A percentile compares a stretch with the other conserved stretches of the same genome.
phyloP scores from a whole-genome alignment of 2,329 filamentous ascomycete species.

The Beauveria asiatica region DNA sequence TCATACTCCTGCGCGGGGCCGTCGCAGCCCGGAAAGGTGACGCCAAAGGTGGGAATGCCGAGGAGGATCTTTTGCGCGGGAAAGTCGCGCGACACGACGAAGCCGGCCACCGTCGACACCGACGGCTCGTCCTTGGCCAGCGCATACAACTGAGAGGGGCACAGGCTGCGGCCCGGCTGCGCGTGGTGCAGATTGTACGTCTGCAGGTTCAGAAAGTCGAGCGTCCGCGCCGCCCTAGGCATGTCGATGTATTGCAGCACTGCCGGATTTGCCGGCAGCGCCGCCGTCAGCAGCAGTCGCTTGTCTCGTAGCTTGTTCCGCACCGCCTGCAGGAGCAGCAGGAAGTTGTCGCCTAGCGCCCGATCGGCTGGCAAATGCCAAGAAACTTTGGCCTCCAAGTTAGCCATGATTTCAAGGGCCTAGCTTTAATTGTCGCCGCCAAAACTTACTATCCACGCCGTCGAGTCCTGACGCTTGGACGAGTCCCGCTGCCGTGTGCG shows the following conservation, averaged over 20 bases:
- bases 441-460: conserved; percentile 58
- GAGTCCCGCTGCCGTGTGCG: conserved; percentile 54
- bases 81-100: conserved; percentile 58
- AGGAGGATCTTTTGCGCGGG: conserved; percentile 64
- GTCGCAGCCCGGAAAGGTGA: conserved; percentile 60
- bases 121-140: conserved; percentile 53
- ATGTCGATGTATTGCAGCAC: conserved; percentile 64
- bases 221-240: conserved; percentile 48
- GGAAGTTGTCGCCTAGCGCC: conserved; percentile 61
- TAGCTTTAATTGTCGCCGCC: not conserved
- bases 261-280: conserved; percentile 59
- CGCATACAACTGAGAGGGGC: conserved; percentile 68
- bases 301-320: conserved; percentile 61
- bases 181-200: conserved; percentile 71
- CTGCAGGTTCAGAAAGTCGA: conserved; percentile 73
- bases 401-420: too few species aligned
- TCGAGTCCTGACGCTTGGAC: conserved; percentile 58
- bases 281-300: conserved; percentile 61
- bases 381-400: conserved; percentile 46
- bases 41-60: conserved; percentile 67
- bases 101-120: conserved; percentile 57
- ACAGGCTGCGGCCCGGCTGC: conserved; percentile 59
- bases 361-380: conserved; percentile 68
- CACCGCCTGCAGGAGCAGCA: conserved; percentile 57
- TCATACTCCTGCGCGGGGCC: conserved; percentile 56